A percentile compares a stretch with the other conserved stretches of the same genome.
These are phyloP conservation scores for Eucalyptus virginea DNA, from an alignment of 345 rosid genomes.

Conservation along the genomic window DNA sequence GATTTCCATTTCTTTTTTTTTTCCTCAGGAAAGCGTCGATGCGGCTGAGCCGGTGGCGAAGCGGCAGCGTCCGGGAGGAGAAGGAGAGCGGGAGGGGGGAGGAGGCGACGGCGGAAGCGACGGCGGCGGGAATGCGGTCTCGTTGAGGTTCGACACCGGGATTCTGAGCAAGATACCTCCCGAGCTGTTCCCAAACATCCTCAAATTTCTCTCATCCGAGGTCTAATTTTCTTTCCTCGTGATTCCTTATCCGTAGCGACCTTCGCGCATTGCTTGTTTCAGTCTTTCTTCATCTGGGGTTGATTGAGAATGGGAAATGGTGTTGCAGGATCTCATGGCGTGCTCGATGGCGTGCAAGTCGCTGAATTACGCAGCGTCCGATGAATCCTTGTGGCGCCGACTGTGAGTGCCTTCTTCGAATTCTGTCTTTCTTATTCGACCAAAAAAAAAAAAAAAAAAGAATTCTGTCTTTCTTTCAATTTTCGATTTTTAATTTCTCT, in stretches of 20 bases:
- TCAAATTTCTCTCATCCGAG: constrained; percentile 93
- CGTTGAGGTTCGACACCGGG: constrained; percentile 51
- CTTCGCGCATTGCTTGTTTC: background rate
- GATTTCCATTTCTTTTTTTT: background rate
- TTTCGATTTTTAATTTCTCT: background rate
- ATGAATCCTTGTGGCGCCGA: constrained; percentile 94
- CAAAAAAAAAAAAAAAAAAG: too few species aligned
- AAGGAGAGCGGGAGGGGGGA: background rate
- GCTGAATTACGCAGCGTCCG: constrained; percentile 66
- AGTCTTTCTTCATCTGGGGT: background rate
- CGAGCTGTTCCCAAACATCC: constrained; percentile 70
- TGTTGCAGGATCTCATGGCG: constrained; percentile 69
- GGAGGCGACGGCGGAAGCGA: background rate
- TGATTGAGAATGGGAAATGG: background rate
- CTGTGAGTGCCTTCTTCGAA: constrained; percentile 33
- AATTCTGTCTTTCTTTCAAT: background rate
- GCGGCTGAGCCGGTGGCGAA: constrained; percentile 32
- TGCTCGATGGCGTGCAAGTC: constrained; percentile 77
- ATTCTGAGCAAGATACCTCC: constrained; percentile 68
- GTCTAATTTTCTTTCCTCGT: constrained; percentile 3
- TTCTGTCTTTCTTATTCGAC: background rate
- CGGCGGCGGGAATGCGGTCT: background rate
- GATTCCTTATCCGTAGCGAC: background rate
- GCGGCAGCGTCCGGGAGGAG: constrained; percentile 21
- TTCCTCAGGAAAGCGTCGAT: constrained; percentile 13